Evolutionary conservation across 257 asterid genomes (phyloP).

Genomic region (Haberlea rhodopensis): DNA sequence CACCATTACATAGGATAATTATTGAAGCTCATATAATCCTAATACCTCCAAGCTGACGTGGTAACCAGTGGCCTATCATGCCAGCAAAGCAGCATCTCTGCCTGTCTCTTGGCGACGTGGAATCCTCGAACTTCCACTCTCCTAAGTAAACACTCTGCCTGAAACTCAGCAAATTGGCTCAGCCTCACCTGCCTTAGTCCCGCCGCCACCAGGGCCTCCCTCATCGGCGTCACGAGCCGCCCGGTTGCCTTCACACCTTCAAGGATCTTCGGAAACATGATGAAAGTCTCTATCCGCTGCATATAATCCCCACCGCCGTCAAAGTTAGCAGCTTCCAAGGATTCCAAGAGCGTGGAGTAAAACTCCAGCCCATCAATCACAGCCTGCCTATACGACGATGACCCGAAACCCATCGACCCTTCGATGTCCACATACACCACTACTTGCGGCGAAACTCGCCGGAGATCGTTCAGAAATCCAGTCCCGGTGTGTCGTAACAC

Average conservation of each 20-base stretch:
- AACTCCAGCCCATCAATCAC: conserved; percentile 83
- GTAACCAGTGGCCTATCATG: conserved; percentile 80
- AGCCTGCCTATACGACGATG: conserved; percentile 66
- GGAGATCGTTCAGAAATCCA: conserved; percentile 69
- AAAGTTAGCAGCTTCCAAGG: conserved; percentile 65
- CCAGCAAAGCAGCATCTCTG: conserved; percentile 99
- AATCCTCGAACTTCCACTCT: conserved; percentile 75
- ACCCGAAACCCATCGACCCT: conserved; percentile 54
- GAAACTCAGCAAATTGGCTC: conserved; percentile 79
- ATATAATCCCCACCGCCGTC: conserved; percentile 48
- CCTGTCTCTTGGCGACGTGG: conserved; percentile 78
- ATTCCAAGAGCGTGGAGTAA: conserved; percentile 74
- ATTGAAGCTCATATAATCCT: too few species aligned
- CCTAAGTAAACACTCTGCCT: conserved; percentile 78
- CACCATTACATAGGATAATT: background rate
- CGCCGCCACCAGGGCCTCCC: conserved; percentile 77
- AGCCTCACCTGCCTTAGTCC: conserved; percentile 77
- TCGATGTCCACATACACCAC: conserved; percentile 87
- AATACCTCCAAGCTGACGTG: conserved; percentile 83
- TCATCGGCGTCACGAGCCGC: conserved; percentile 55
- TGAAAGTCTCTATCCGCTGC: conserved; percentile 65
- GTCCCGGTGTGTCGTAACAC: conserved; percentile 71
- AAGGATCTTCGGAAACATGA: conserved; percentile 66
- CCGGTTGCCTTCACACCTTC: conserved; percentile 66
- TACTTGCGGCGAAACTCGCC: conserved; percentile 69